Evolutionary conservation across 306 rosid genomes (phyloP).

Genomic region (Quercus aquifolioides): DNA sequence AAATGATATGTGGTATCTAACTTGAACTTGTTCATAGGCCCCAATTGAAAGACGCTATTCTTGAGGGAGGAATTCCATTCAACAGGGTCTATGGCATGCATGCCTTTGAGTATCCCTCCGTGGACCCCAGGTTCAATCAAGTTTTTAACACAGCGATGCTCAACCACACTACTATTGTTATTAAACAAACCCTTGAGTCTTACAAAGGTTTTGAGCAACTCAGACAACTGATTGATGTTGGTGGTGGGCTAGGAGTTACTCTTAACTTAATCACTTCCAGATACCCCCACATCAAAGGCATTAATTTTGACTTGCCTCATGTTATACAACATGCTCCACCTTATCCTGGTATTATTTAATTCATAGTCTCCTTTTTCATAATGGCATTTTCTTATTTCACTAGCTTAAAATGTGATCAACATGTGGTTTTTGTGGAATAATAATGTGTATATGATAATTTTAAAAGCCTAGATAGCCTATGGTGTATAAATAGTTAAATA

Average conservation of each 20-base stretch:
- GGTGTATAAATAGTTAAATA: background rate
- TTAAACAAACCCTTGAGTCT: background rate
- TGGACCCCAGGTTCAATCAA: conserved; percentile 17
- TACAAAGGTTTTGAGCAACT: background rate
- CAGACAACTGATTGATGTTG: background rate
- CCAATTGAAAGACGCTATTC: conserved; percentile 16
- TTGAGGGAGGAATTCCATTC: conserved; percentile 29
- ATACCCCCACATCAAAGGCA: conserved; percentile 1
- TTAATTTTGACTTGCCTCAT: conserved; percentile 2
- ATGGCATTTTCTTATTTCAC: background rate
- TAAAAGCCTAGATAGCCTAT: background rate
- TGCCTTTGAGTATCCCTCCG: conserved; percentile 10
- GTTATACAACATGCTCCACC: conserved; percentile 1
- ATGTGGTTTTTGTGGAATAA: too few relatives aligned
- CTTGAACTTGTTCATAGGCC: background rate
- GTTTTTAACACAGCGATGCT: conserved; percentile 22
- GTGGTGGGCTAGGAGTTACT: background rate
- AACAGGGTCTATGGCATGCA: conserved; percentile 10
- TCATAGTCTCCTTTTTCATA: background rate
- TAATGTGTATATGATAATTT: too few relatives aligned
- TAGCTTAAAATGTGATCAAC: too few relatives aligned
- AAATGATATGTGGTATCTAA: background rate
- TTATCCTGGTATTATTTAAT: conserved; percentile 12
- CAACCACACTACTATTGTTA: conserved; percentile 6
- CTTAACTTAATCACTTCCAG: conserved; percentile 1